phyloP scores from a whole-genome alignment of 1,139 yeast species.

The Hyphopichia pseudoburtonii region DNA sequence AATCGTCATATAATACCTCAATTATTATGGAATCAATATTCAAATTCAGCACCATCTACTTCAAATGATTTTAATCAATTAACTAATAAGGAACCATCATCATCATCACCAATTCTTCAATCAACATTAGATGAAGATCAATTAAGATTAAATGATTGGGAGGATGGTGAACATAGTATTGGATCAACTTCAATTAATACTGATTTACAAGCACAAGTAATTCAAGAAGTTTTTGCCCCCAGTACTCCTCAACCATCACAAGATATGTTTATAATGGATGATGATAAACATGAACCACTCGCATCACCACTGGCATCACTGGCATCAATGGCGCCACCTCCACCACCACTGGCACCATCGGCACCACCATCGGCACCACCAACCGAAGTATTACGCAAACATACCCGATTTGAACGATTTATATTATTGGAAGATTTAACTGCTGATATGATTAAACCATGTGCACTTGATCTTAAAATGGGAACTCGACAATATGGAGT shows the following conservation, averaged over 20 bases:
- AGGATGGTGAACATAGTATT: not conserved
- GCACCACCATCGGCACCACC: conserved; percentile 3
- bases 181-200: conserved; percentile 41
- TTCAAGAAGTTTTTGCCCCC: conserved; percentile 41
- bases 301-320: conserved; percentile 4
- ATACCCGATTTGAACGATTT: conserved; percentile 70
- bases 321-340: not conserved
- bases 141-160: not conserved
- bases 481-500: conserved; percentile 99
- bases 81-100: conserved; percentile 5
- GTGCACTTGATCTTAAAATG: conserved; percentile 95
- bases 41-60: conserved; percentile 58
- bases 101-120: not conserved
- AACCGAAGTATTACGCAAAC: conserved; percentile 27
- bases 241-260: conserved; percentile 7
- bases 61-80: conserved; percentile 5
- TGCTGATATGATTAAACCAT: conserved; percentile 75
- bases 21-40: conserved; percentile 64
- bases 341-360: conserved; percentile 4
- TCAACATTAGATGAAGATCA: not conserved
- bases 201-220: conserved; percentile 39
- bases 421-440: conserved; percentile 92
- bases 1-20: conserved; percentile 88
- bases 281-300: conserved; percentile 14
- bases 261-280: not conserved